Base-by-base conservation (phyloP, 148 eudicot genomes). In the Dysphania ambrosioides region DNA sequence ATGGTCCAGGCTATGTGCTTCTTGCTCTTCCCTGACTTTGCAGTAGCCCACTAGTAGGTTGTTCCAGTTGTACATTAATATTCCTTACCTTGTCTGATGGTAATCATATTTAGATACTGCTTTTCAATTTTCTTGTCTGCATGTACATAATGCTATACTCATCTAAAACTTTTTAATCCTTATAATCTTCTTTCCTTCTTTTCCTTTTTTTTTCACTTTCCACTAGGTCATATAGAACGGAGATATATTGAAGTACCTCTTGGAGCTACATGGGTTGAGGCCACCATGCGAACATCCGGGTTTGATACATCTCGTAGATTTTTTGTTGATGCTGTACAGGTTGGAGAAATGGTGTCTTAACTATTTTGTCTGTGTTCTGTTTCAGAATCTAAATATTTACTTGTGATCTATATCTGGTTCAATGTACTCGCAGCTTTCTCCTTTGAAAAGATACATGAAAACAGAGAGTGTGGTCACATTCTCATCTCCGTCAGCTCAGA, bases 181-280 rank as follows among this genome's bases (percentile, higher is more conserved):
- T n/a, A 7, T 60, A 44, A 61, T 12, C 31, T 21, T 0, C 13
- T 58, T 4, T 57, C 38, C 34, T 63, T 4, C 38, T 41, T 32
- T 47, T 42, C 42, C n/a, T 68, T n/a, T 71, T 47, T 19, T 49
- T 80, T 70, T 27, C 23, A 30, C 56, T 23, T 15, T 30, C 42
- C 44, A 66, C 70, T 65, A 95, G 99, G 99, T 58, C 91, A 86
- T 76, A 88, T 95, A 74, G 99, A 88, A 85, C 83, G 99, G 78
- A 91, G 85, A 76, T 95, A 79, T 82, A 83, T 95, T 75, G 91
- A 87, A 82, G 97, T 92, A 55, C 99, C 99, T 73, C 79, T 79
- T 86, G 97, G 97, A n/a, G 93, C 99, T 68, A 90, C 87, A 23
- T 95, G 99, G 99, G 88, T 87, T 77, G 99, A 95, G 88, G 92